Conservation (phyloP, 164 flowering plant species). For the Magnolia officinalis region DNA sequence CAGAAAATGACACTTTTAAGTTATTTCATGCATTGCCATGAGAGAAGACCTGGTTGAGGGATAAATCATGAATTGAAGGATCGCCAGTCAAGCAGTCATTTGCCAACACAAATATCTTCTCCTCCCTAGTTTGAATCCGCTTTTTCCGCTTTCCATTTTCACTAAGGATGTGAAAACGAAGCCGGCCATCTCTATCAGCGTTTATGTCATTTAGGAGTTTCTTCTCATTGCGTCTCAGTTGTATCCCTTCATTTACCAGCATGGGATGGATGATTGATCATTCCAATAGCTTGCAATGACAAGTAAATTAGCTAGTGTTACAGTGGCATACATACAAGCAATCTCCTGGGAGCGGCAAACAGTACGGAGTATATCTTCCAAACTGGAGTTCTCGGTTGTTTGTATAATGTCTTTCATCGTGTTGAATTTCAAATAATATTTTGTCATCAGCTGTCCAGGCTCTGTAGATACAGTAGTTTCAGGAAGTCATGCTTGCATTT, state of each 20-base stretch:
- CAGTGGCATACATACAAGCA: slow-evolving; percentile 51
- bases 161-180: slow-evolving; percentile 77
- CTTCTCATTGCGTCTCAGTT: slow-evolving; percentile 95
- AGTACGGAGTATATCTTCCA: slow-evolving; percentile 77
- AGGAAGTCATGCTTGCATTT: too few relatives aligned
- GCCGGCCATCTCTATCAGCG: slow-evolving; percentile 73
- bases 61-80: slow-evolving; percentile 80
- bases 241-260: slow-evolving; percentile 83
- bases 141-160: slow-evolving; percentile 84
- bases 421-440: slow-evolving; percentile 84
- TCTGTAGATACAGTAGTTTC: slow-evolving; percentile 36
- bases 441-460: slow-evolving; percentile 95
- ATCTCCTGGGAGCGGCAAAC: slow-evolving; percentile 84
- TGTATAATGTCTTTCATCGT: slow-evolving; percentile 90
- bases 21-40: background rate
- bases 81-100: slow-evolving; percentile 97
- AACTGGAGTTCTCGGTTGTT: slow-evolving; percentile 59
- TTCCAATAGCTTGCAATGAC: slow-evolving; percentile 8
- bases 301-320: background rate
- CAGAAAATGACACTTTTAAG: background rate
- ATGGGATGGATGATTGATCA: slow-evolving; percentile 18
- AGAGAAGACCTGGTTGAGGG: slow-evolving; percentile 72
- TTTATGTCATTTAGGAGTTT: slow-evolving; percentile 87
- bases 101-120: slow-evolving; percentile 83
- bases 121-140: slow-evolving; percentile 93